Percentiles rank a stretch among this genome's conserved stretches.
These are phyloP conservation scores for Chlorella ohadii DNA, from an alignment of 139 green algal genomes.

Conservation along the genomic window DNA sequence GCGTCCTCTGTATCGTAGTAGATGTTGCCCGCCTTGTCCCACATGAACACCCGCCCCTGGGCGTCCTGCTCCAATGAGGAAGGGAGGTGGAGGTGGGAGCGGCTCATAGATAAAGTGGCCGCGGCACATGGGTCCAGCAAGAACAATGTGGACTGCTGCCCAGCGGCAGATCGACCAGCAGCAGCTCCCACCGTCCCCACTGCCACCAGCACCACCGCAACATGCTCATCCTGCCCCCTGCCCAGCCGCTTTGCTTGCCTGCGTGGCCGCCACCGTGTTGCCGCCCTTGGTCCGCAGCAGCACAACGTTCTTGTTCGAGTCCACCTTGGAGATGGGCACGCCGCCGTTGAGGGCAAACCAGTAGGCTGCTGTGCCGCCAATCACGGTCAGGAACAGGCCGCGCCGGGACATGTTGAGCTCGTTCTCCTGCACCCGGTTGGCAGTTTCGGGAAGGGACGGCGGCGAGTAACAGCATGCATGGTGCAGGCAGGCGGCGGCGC, in stretches of 20 bases:
- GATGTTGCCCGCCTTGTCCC: conserved; percentile 59
- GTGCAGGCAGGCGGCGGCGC: not conserved
- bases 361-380: conserved; percentile 32
- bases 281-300: conserved; percentile 54
- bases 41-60: conserved; percentile 47
- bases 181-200: not conserved
- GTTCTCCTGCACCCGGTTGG: not conserved
- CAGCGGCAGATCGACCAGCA: not conserved
- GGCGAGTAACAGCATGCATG: no score
- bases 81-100: not conserved
- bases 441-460: not conserved
- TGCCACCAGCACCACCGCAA: not conserved
- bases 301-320: conserved; percentile 25
- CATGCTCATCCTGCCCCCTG: no score
- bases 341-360: conserved; percentile 27
- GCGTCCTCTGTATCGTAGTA: conserved; percentile 64
- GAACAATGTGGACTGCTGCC: no score
- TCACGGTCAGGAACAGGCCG: conserved; percentile 36
- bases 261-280: conserved; percentile 47
- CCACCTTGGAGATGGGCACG: conserved; percentile 19
- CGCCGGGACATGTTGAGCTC: conserved; percentile 24
- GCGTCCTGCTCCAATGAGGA: conserved; percentile 25
- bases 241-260: not conserved
- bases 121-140: no score
- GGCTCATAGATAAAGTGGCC: no score